These are phyloP conservation scores for Centaurea solstitialis DNA, from an alignment of 129 eudicot genomes.

Conservation along the genomic window DNA sequence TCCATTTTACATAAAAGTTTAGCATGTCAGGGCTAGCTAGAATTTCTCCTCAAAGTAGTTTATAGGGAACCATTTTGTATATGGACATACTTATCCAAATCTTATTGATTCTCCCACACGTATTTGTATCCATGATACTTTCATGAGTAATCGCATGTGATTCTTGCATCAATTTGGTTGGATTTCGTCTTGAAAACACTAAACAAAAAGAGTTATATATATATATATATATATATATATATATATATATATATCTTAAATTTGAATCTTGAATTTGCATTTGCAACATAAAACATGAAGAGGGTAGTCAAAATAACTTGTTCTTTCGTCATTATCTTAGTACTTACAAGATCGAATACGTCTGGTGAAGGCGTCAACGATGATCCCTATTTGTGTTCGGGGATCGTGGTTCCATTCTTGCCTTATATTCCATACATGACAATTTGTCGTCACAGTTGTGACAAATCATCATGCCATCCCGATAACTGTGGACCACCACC, in stretches of 20 bases:
- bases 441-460: background rate
- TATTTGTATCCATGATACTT: conserved; percentile 21
- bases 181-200: conserved; percentile 16
- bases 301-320: background rate
- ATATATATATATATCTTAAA: background rate
- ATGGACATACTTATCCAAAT: conserved; percentile 8
- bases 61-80: too few relatives aligned
- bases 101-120: conserved; percentile 1
- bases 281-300: conserved; percentile 13
- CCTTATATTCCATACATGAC: conserved; percentile 15
- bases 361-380: background rate
- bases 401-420: background rate
- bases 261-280: background rate
- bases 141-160: background rate
- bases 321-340: background rate
- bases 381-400: background rate
- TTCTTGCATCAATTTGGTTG: background rate
- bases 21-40: too few relatives aligned
- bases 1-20: too few relatives aligned
- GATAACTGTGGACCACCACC: conserved; percentile 9
- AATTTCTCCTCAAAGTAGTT: too few relatives aligned
- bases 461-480: background rate
- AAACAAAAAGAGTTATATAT: background rate
- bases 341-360: background rate
- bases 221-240: too few relatives aligned